Evolutionary conservation across 2,329 filamentous ascomycete genomes (phyloP), one percentile per base, ranked within the genome.

Genomic region (Akanthomyces uredinophilus): DNA sequence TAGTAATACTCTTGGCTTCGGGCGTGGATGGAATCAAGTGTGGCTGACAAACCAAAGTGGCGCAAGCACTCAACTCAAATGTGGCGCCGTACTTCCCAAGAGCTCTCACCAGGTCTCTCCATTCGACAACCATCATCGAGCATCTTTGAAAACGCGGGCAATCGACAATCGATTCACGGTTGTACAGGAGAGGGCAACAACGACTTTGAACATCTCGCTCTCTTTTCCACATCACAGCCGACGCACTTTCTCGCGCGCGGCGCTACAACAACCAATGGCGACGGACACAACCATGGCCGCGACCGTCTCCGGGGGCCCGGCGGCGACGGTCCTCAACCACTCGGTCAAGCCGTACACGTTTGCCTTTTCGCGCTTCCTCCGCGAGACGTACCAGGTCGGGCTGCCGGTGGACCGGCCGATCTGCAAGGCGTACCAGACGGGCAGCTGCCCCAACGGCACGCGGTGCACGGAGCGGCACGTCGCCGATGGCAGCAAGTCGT

Each of bases 401-500:
- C 87, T 96, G 57, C 86, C 91, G 24, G 84, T 89, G 43, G 87
- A 90, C 73, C 85, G 90, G 0, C 91, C 93, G 49, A 81, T 90
- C 72, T 98, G 95, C 81, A 91, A 90, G 72, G 88, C 92, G 64
- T 97, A 92, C 78, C 83, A 90, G 64, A 85, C 91, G 65, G 92
- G 92, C 47, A 89, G 93, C 77, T 98, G 95, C 72, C 92, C 93
- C 0, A 83, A 93, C 65, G 94, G 93, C 44, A 87, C 89, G 65
- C 83, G 86, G 61, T 98, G 95, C 74, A 86, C 92, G 1, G 92
- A 98, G 75, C 90, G 92, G 56, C 94, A 98, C 79, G 76, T 80
- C 64, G 74, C 77, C 35, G 71, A 75, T 79, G 67, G 70, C 22
- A 65, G 66, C 65, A 63, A 63, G 61, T 46, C 62, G 69, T 64